phyloP scores from a whole-genome alignment of 2,329 filamentous ascomycete genomes.

The Pseudogymnoascus sp. region DNA sequence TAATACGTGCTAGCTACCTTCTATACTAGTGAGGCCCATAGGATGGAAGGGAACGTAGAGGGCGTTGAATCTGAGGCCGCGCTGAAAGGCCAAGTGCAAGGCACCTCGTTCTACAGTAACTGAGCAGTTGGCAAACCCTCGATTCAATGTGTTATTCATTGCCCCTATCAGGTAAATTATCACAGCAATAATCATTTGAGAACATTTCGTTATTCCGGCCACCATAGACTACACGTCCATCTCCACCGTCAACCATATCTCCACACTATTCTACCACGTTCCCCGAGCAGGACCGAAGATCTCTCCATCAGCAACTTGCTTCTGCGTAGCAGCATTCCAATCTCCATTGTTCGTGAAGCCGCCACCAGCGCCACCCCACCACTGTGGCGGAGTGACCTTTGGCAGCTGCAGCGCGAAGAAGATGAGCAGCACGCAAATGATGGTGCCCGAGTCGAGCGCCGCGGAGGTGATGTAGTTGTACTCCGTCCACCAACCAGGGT shows the following conservation, averaged over 20 bases:
- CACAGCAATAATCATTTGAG: neutral
- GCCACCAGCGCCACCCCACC: constrained; percentile 48
- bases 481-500: constrained; percentile 66
- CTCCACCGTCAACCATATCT: neutral
- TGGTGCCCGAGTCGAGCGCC: constrained; percentile 60
- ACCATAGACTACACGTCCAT: neutral
- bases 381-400: constrained; percentile 44
- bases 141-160: neutral
- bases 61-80: neutral
- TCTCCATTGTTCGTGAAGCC: constrained; percentile 13
- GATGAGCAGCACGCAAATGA: constrained; percentile 59
- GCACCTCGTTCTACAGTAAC: neutral
- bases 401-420: constrained; percentile 62
- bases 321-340: constrained; percentile 43
- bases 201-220: too few species aligned
- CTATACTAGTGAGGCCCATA: too few species aligned
- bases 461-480: constrained; percentile 73
- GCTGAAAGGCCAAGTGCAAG: neutral
- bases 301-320: constrained; percentile 43
- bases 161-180: neutral
- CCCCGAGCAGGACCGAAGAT: constrained; percentile 49
- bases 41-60: neutral
- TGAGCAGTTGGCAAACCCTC: neutral
- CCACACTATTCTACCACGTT: neutral
- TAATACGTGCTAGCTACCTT: too few species aligned